These are phyloP conservation scores for Fusarium chlamydosporum DNA, from an alignment of 2,329 filamentous ascomycete genomes.

Conservation along the genomic window DNA sequence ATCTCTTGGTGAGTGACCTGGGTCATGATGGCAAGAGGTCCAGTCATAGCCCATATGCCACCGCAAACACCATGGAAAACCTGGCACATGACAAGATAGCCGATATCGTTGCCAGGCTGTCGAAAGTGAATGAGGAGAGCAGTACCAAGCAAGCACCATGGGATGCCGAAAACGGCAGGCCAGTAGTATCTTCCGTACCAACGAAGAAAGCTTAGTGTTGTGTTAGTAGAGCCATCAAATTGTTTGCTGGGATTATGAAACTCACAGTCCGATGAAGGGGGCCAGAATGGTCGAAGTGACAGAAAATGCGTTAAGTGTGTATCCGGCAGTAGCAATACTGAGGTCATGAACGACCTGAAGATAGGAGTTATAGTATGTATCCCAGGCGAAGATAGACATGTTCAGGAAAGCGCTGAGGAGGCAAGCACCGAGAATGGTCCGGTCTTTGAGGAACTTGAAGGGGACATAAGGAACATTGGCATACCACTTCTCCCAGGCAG, in stretches of 20 bases:
- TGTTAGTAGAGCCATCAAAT: conserved; percentile 5
- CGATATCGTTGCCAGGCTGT: conserved; percentile 56
- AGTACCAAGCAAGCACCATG: conserved; percentile 67
- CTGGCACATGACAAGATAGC: conserved; percentile 66
- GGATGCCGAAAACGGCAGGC: conserved; percentile 63
- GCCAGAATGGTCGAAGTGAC: conserved; percentile 64
- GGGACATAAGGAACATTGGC: conserved; percentile 62
- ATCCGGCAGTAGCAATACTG: conserved; percentile 62
- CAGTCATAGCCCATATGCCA: conserved; percentile 63
- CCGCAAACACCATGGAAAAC: conserved; percentile 65
- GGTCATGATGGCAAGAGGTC: conserved; percentile 52
- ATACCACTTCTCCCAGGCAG: conserved; percentile 69
- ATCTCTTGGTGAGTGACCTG: conserved; percentile 53
- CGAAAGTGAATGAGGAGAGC: conserved; percentile 58
- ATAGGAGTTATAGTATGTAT: conserved; percentile 65
- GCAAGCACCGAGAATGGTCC: conserved; percentile 65
- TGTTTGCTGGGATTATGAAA: background rate
- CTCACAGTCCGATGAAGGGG: conserved; percentile 60
- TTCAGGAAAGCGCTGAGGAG: conserved; percentile 57
- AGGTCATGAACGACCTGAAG: conserved; percentile 66
- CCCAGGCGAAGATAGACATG: conserved; percentile 58
- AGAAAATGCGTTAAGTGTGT: conserved; percentile 63
- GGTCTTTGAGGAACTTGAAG: conserved; percentile 63
- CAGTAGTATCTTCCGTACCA: conserved; percentile 66
- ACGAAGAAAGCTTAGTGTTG: conserved; percentile 58